Conservation (phyloP, 2,329 filamentous ascomycete species). For the Epichloe gansuensis region DNA sequence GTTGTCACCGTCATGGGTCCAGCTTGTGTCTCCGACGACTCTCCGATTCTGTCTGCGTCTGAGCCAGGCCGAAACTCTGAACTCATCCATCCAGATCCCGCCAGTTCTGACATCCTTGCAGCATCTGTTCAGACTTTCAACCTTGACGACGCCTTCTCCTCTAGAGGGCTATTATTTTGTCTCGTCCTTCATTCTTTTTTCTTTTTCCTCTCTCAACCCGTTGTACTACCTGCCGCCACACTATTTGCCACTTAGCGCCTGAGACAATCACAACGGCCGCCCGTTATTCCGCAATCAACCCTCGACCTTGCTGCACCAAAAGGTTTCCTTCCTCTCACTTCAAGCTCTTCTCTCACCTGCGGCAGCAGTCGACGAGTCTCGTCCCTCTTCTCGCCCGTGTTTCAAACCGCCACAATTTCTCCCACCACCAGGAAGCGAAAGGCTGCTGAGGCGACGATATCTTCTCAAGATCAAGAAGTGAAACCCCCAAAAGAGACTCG, state of each 20-base stretch:
- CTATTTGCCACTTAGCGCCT: not conserved
- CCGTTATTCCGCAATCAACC: not conserved
- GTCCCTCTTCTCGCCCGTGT: not conserved
- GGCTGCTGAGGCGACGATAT: constrained; percentile 52
- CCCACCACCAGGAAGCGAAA: constrained; percentile 48
- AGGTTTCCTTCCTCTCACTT: not conserved
- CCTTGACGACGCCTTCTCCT: not conserved
- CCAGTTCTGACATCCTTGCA: not conserved
- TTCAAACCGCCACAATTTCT: constrained; percentile 41
- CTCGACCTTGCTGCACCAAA: not conserved
- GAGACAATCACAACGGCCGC: not conserved
- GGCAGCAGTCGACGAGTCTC: not conserved
- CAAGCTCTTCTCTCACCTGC: not conserved
- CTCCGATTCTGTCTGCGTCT: not conserved
- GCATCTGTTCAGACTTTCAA: not conserved
- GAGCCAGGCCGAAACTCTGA: not conserved
- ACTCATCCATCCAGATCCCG: not conserved
- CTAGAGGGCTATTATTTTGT: not conserved
- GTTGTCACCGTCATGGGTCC: constrained; percentile 1
- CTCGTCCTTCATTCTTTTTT: not conserved
- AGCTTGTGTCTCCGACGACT: not conserved
- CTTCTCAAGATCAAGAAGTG: constrained; percentile 30
- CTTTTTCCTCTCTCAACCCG: not conserved
- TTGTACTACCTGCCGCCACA: not conserved
- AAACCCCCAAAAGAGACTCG: constrained; percentile 39